phyloP scores from a whole-genome alignment of 495 filamentous ascomycete genomes.

The Parathielavia hyrcaniae region DNA sequence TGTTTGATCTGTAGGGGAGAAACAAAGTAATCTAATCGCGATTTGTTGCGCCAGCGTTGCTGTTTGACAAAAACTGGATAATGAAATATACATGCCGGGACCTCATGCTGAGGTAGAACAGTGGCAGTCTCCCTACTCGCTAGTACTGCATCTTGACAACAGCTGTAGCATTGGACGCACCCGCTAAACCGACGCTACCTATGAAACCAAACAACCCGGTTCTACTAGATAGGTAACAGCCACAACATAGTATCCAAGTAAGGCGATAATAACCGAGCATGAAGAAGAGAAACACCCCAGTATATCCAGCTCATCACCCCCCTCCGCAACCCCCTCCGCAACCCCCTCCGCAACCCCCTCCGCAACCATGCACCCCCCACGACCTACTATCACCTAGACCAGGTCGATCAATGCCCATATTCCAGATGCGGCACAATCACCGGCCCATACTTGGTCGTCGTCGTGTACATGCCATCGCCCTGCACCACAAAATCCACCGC shows the following conservation, averaged over 20 bases:
- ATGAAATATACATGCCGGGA: not conserved
- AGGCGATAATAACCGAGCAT: not conserved
- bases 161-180: conserved; percentile 3
- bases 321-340: not conserved
- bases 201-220: conserved; percentile 4
- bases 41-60: not conserved
- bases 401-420: conserved; percentile 53
- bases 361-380: not conserved
- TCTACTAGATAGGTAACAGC: conserved; percentile 2
- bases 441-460: conserved; percentile 91
- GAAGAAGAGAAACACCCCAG: not conserved
- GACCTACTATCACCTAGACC: not conserved
- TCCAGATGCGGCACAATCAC: conserved; percentile 92
- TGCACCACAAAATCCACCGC: conserved; percentile 98
- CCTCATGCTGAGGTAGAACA: not conserved
- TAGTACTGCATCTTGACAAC: not conserved
- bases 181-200: conserved; percentile 4
- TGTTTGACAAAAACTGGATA: no score
- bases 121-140: not conserved
- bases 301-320: not conserved
- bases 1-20: conserved; percentile 54
- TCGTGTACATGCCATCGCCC: conserved; percentile 69
- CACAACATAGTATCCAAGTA: not conserved
- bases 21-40: not conserved
- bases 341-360: not conserved